These are phyloP conservation scores for Crataegus laevigata DNA, from an alignment of 306 rosid species.

Conservation along the genomic window DNA sequence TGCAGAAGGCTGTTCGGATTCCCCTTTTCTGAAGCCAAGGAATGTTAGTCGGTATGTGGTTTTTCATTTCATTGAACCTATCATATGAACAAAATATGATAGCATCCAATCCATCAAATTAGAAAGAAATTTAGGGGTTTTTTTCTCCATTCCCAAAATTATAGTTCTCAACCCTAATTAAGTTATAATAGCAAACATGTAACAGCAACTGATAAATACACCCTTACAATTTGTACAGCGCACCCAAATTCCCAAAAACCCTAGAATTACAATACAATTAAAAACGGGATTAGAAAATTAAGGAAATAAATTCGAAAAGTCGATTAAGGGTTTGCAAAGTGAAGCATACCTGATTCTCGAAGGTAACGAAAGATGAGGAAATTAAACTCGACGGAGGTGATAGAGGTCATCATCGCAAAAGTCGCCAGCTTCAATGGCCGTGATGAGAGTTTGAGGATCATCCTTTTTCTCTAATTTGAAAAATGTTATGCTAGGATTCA, in stretches of 20 bases:
- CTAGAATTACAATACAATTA: conserved; percentile 4
- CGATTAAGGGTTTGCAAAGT: background rate
- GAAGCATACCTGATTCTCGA: conserved; percentile 70
- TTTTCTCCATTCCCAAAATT: background rate
- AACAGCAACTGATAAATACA: conserved; percentile 10
- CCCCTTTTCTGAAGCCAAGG: conserved; percentile 13
- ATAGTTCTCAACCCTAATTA: no score
- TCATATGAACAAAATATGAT: background rate
- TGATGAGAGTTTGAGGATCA: no score
- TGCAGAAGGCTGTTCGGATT: conserved; percentile 5
- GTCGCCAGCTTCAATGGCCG: conserved; percentile 26
- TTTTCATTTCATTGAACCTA: background rate
- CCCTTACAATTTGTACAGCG: background rate
- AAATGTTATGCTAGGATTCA: no score
- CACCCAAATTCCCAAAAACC: conserved; percentile 10
- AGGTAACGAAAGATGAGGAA: conserved; percentile 83
- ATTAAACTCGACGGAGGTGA: conserved; percentile 79
- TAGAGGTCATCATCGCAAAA: conserved; percentile 45
- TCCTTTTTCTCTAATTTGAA: no score
- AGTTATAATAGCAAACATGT: background rate
- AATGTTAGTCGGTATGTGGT: conserved; percentile 23
- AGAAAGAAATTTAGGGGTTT: no score
- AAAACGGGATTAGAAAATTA: no score
- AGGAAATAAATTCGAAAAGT: background rate
- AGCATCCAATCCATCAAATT: background rate